Base-by-base conservation (phyloP, 768 basidiomycete species). In the Lyophyllum shimeji region DNA sequence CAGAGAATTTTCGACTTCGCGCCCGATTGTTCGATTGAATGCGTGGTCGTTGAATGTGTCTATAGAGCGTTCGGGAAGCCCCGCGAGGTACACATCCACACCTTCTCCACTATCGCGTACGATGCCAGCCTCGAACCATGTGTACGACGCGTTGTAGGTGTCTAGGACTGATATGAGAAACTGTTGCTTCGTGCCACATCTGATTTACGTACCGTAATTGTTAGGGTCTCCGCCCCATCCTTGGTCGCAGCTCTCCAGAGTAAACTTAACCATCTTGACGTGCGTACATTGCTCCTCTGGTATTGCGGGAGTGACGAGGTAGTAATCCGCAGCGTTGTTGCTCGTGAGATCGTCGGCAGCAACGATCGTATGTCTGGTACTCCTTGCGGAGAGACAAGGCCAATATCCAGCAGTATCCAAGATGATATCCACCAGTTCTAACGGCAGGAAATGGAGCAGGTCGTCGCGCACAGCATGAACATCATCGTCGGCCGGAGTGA, bases 121-220 rank as follows among this genome's bases (percentile, higher is more conserved):
- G 3, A 74, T 69, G 12, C 57, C 59, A 1, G 65, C 70, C 52
- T 73, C 71, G 21, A 73, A 73, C 72, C 72, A 74, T 18, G 67
- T 68, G 37, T 54, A 67, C 6, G 71, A 71, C 1, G 65, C 66
- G 23, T 67, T 58, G 52, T 70, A 72, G 7, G 63, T 58, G 6
- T 64, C 72, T 74, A 42, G 24, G 7, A 21, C 7, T 9, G 11
- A 29, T 23, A 43, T 8, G 29, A 39, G n/a, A 29, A 1, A 25
- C n/a, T 9, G 39, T 40, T 9, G 18, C 39, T 40, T 40, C 39
- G 6, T 18, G 15, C 15, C 15, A 3, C n/a, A n/a, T n/a, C 4
- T 2, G 9, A 4, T 15, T n/a, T 40, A n/a, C 29, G 11, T 46
- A 70, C 70, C 65, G 59, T 21, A 34, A 23, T 60, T 42, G 20